Conservation (phyloP, 1,139 yeast species). For the Sugiyamaella grinbergsii region DNA sequence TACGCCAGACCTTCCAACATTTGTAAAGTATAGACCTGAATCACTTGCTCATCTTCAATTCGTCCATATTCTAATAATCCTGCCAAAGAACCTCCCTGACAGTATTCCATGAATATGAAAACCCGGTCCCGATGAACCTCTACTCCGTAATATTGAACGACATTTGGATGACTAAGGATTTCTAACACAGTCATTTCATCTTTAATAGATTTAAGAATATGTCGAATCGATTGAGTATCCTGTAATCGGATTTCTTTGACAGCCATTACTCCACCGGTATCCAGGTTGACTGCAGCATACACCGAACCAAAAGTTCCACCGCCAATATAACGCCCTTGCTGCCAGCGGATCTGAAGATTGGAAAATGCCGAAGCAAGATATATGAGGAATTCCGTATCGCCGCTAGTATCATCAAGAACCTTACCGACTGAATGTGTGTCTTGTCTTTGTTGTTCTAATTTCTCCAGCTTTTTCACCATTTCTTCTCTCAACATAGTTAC, state of each 20-base stretch:
- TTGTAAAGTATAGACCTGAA: slow-evolving; percentile 87
- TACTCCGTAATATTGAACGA: slow-evolving; percentile 94
- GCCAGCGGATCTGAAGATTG: slow-evolving; percentile 94
- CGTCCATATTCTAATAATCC: slow-evolving; percentile 84
- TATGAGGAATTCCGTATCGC: slow-evolving; percentile 84
- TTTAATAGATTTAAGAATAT: slow-evolving; percentile 82
- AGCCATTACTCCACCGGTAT: slow-evolving; percentile 95
- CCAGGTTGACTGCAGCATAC: slow-evolving; percentile 87
- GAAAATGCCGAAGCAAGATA: slow-evolving; percentile 88
- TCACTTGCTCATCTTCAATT: slow-evolving; percentile 92
- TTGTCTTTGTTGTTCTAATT: slow-evolving; percentile 59
- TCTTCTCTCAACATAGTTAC: slow-evolving; percentile 59
- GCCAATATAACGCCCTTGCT: slow-evolving; percentile 90
- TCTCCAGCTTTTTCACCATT: slow-evolving; percentile 59
- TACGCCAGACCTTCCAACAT: slow-evolving; percentile 95
- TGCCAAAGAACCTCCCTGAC: slow-evolving; percentile 94
- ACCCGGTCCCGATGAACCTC: slow-evolving; percentile 97
- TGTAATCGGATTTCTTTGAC: slow-evolving; percentile 93
- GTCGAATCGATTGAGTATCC: slow-evolving; percentile 82
- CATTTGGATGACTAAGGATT: slow-evolving; percentile 92
- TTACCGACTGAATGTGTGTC: slow-evolving; percentile 71
- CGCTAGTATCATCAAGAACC: slow-evolving; percentile 74
- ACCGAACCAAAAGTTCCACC: slow-evolving; percentile 97
- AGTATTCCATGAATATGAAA: slow-evolving; percentile 94
- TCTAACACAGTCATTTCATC: slow-evolving; percentile 97